A percentile compares a stretch with the other conserved stretches of the same genome.
Conservation (phyloP, 2,329 filamentous ascomycete species). For the Aspergillus ochraceoroseus region DNA sequence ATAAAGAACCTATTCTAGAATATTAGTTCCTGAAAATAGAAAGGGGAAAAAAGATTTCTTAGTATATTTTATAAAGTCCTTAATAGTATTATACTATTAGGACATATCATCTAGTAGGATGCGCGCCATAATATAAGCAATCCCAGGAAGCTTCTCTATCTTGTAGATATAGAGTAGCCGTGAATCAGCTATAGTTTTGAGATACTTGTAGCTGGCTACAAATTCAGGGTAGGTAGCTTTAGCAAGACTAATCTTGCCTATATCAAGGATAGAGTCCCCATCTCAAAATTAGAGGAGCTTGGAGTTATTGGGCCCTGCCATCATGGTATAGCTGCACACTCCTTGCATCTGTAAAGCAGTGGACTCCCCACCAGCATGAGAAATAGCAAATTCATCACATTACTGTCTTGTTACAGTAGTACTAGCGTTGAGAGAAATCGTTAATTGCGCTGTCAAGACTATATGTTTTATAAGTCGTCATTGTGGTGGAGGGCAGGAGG, state of each 20-base stretch:
- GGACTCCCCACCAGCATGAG: constrained; percentile 7
- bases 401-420: constrained; percentile 12
- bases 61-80: constrained; percentile 19
- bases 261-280: constrained; percentile 7
- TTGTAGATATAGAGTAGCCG: constrained; percentile 18
- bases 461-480: not conserved
- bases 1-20: constrained; percentile 17
- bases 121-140: constrained; percentile 15
- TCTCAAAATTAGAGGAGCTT: constrained; percentile 13
- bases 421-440: constrained; percentile 13
- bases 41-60: not conserved
- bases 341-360: constrained; percentile 15
- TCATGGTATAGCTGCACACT: constrained; percentile 15
- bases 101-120: constrained; percentile 13
- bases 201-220: too few relatives aligned
- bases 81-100: constrained; percentile 13
- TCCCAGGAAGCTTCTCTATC: constrained; percentile 18
- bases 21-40: constrained; percentile 8
- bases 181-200: too few relatives aligned
- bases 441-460: constrained; percentile 11
- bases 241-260: constrained; percentile 8
- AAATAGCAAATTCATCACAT: constrained; percentile 14
- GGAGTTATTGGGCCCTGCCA: not conserved
- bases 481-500: not conserved
- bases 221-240: constrained; percentile 3